Percentiles rank a stretch among this genome's conserved stretches.
phyloP scores from a whole-genome alignment of 495 filamentous ascomycete genomes.

The Penicillium taxi region DNA sequence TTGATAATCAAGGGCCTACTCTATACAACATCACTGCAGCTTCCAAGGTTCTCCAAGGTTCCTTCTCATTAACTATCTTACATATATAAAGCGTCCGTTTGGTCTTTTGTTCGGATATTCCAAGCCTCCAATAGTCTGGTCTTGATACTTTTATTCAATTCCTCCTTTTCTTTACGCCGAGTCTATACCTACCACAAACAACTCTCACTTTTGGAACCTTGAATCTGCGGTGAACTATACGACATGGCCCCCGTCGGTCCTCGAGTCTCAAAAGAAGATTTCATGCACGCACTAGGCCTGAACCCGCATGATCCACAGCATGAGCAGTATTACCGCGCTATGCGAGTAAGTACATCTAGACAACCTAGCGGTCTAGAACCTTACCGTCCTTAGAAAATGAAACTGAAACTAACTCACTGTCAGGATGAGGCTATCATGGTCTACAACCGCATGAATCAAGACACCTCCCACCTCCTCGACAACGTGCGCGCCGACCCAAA shows the following conservation, averaged over 20 bases:
- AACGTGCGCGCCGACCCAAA: constrained; percentile 26
- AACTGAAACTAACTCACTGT: background rate
- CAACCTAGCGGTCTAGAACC: background rate
- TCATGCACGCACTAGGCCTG: constrained; percentile 36
- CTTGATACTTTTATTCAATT: too few species aligned
- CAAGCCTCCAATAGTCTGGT: too few species aligned
- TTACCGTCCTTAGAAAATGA: background rate
- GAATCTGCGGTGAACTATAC: too few species aligned
- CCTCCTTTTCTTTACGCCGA: too few species aligned
- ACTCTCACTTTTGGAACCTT: background rate
- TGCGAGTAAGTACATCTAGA: constrained; percentile 28
- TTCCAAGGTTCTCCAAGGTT: too few species aligned
- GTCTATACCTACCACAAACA: too few species aligned
- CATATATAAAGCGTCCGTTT: too few species aligned
- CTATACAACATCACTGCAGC: too few species aligned
- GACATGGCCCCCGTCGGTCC: constrained; percentile 30
- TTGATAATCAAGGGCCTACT: too few species aligned
- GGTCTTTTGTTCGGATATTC: too few species aligned
- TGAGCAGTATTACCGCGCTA: constrained; percentile 38
- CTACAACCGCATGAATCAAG: constrained; percentile 37
- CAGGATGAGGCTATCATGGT: constrained; percentile 43
- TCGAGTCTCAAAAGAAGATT: constrained; percentile 42
- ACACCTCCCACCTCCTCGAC: constrained; percentile 35
- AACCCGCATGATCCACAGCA: constrained; percentile 33
- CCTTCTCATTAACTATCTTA: too few species aligned